These are phyloP conservation scores for Aspergillus fijiensis DNA, from an alignment of 2,329 filamentous ascomycete genomes.

Conservation along the genomic window DNA sequence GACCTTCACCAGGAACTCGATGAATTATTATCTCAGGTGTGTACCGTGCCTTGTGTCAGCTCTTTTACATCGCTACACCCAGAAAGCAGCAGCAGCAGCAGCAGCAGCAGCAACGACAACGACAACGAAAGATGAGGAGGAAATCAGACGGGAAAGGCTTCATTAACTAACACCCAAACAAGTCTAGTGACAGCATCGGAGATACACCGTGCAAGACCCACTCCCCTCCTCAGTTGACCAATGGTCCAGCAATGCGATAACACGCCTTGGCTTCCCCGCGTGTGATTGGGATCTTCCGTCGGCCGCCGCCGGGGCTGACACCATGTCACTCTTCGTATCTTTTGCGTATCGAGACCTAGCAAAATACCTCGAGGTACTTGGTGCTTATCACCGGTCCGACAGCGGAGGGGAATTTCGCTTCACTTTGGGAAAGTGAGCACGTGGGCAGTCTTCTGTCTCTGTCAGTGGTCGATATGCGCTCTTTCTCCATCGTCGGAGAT, in stretches of 20 bases:
- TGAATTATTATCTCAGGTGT: too few species aligned
- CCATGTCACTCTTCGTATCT: not conserved
- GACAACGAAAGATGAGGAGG: too few species aligned
- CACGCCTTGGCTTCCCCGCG: not conserved
- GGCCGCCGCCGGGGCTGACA: not conserved
- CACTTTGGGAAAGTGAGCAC: slow-evolving; percentile 4
- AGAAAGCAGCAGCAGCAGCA: too few species aligned
- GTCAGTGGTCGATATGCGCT: not conserved
- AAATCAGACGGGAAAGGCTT: too few species aligned
- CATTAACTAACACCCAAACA: not conserved
- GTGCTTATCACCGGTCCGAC: not conserved
- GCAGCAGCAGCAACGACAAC: too few species aligned
- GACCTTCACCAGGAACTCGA: too few species aligned
- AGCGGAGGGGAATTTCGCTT: not conserved
- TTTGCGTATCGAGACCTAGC: not conserved
- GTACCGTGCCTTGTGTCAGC: too few species aligned
- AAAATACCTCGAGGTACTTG: not conserved
- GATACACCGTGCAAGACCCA: not conserved
- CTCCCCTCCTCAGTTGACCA: not conserved
- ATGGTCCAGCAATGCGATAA: not conserved
- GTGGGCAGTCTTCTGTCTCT: not conserved
- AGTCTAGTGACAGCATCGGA: not conserved
- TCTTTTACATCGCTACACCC: too few species aligned
- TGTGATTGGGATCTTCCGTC: not conserved
- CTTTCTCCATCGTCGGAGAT: not conserved